Percentiles rank a stretch among this genome's conserved stretches.
phyloP scores from a whole-genome alignment of 768 basidiomycete species.

The Boletus rubropictus region DNA sequence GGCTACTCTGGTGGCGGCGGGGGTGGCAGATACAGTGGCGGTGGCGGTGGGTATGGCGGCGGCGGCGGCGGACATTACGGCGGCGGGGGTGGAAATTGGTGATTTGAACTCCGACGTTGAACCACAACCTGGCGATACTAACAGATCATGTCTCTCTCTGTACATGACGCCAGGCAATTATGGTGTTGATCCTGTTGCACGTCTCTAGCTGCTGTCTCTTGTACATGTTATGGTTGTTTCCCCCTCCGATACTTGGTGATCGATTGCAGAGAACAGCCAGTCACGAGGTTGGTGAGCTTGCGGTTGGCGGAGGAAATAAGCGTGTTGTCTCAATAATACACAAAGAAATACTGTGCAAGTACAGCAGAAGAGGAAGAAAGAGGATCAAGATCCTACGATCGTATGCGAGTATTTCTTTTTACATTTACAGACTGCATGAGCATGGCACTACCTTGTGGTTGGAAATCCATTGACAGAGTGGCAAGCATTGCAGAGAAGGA shows the following conservation, averaged over 20 bases:
- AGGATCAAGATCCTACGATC: background rate
- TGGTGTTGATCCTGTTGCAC: conserved; percentile 3
- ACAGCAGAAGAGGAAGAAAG: background rate
- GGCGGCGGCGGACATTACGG: background rate
- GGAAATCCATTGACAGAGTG: background rate
- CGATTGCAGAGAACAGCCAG: background rate
- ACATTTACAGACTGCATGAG: conserved; percentile 17
- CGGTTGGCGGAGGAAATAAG: background rate
- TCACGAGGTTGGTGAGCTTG: too few relatives aligned
- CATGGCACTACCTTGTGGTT: conserved; percentile 8
- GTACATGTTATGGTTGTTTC: conserved; percentile 1
- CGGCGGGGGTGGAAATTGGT: conserved; percentile 5
- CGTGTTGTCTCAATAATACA: conserved; percentile 12
- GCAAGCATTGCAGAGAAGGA: conserved; percentile 1
- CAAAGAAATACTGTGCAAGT: background rate
- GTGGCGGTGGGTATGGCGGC: conserved; percentile 7
- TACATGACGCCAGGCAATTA: conserved; percentile 1
- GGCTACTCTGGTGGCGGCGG: conserved; percentile 3
- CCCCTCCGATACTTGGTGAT: background rate
- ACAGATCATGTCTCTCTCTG: conserved; percentile 6
- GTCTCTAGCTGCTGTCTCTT: conserved; percentile 5
- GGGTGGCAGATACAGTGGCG: conserved; percentile 1
- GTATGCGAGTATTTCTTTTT: conserved; percentile 11
- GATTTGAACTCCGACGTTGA: background rate
- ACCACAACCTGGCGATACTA: background rate